These are phyloP conservation scores for Coriaria nepalensis DNA, from an alignment of 306 rosid genomes.

Conservation along the genomic window DNA sequence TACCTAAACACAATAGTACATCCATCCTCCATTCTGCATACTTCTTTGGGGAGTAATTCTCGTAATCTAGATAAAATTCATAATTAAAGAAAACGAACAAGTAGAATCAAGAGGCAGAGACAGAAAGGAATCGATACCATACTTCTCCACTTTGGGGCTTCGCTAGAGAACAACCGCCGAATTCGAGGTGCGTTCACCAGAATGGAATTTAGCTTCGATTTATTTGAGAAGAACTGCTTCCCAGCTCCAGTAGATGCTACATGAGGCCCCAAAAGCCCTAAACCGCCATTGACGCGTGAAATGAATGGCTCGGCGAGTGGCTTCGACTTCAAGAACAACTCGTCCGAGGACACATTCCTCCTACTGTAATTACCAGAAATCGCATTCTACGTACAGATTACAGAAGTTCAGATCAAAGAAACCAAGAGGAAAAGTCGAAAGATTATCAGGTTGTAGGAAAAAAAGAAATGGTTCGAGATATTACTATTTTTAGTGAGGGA, in stretches of 20 bases:
- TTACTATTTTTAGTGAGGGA: constrained; percentile 14
- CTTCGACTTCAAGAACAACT: neutral
- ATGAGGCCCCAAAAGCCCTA: constrained; percentile 14
- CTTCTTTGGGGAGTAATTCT: constrained; percentile 26
- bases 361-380: constrained; percentile 1
- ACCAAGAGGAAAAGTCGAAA: neutral
- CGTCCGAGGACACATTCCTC: constrained; percentile 9
- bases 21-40: too few species aligned
- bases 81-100: neutral
- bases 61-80: constrained; percentile 11
- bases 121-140: neutral
- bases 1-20: too few species aligned
- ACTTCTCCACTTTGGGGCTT: constrained; percentile 18
- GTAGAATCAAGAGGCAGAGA: too few species aligned
- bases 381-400: constrained; percentile 10
- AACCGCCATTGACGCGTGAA: constrained; percentile 10
- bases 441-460: too few species aligned
- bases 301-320: constrained; percentile 6
- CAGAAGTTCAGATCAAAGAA: neutral
- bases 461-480: neutral
- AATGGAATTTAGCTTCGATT: constrained; percentile 12
- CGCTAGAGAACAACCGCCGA: constrained; percentile 17
- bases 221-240: constrained; percentile 16
- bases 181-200: constrained; percentile 11
- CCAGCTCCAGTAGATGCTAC: constrained; percentile 11